Evolutionary conservation across 768 basidiomycete genomes (phyloP).

Genomic region (Kwoniella sp.): DNA sequence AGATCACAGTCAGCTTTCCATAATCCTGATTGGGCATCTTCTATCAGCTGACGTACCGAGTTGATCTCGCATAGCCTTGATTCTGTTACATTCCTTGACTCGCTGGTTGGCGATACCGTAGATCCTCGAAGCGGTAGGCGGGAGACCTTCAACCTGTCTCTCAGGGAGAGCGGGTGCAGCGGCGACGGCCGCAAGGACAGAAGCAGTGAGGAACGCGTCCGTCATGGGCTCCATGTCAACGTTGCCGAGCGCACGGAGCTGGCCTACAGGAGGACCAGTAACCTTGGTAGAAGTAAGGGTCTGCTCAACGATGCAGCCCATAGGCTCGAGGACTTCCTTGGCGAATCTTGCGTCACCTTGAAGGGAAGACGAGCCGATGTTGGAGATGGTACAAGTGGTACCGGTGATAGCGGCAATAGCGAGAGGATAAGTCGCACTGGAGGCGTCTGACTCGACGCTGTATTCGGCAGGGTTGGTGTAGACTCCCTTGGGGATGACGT

Average conservation of each 20-base stretch:
- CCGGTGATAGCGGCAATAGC: constrained; percentile 97
- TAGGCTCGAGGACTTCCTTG: constrained; percentile 84
- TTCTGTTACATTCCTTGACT: constrained; percentile 97
- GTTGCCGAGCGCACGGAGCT: constrained; percentile 77
- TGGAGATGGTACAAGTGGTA: constrained; percentile 88
- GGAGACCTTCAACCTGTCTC: constrained; percentile 44
- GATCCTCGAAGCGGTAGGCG: constrained; percentile 69
- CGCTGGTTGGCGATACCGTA: constrained; percentile 95
- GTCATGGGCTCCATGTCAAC: constrained; percentile 99
- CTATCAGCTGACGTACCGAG: constrained; percentile 78
- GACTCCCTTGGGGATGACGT: constrained; percentile 74
- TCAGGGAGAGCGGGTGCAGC: constrained; percentile 57
- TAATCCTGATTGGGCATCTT: too few relatives aligned
- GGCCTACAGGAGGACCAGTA: constrained; percentile 78
- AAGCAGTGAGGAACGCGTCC: constrained; percentile 96
- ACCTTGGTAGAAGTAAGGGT: constrained; percentile 88
- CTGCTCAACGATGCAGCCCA: constrained; percentile 92
- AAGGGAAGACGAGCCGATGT: constrained; percentile 84
- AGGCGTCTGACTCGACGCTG: constrained; percentile 88
- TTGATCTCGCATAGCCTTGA: constrained; percentile 93
- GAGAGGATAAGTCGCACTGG: constrained; percentile 92
- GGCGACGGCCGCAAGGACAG: constrained; percentile 84
- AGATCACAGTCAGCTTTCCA: too few relatives aligned
- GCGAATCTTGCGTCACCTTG: constrained; percentile 99
- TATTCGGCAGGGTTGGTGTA: constrained; percentile 80